Conservation (phyloP, 2,329 filamentous ascomycete species). For the Ceratocystis papillata region DNA sequence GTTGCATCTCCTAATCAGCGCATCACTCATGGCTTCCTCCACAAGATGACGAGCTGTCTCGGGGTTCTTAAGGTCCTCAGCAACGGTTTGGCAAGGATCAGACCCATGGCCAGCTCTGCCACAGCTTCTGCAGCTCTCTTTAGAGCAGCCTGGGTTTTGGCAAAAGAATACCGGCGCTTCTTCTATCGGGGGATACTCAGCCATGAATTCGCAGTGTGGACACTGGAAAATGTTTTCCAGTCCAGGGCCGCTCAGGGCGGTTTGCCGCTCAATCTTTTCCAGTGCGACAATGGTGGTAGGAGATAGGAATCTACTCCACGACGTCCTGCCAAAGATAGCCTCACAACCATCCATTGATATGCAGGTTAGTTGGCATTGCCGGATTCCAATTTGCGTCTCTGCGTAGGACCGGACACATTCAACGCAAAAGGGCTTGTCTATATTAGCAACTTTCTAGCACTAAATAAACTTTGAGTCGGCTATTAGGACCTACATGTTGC, state of each 20-base stretch:
- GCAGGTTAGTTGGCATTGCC: conserved; percentile 58
- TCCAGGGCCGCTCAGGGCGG: conserved; percentile 55
- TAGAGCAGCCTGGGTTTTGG: conserved; percentile 51
- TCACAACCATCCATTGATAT: conserved; percentile 59
- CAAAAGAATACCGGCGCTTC: conserved; percentile 65
- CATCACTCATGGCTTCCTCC: conserved; percentile 76
- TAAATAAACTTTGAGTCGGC: not conserved
- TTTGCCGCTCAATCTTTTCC: conserved; percentile 59
- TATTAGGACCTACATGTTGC: conserved; percentile 36
- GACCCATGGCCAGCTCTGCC: conserved; percentile 59
- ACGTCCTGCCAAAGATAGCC: conserved; percentile 46
- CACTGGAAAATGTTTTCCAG: conserved; percentile 65
- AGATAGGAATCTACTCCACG: conserved; percentile 49
- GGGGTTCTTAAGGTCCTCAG: conserved; percentile 50
- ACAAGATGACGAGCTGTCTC: conserved; percentile 53
- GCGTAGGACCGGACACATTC: conserved; percentile 55
- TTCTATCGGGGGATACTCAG: conserved; percentile 57
- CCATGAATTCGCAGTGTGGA: conserved; percentile 73
- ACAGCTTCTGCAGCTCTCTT: conserved; percentile 58
- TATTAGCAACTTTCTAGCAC: not conserved
- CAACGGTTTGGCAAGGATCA: conserved; percentile 48
- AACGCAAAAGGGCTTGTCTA: conserved; percentile 51
- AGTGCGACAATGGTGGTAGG: conserved; percentile 50
- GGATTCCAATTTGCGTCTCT: conserved; percentile 55
- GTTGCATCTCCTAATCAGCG: conserved; percentile 67